These are phyloP conservation scores for Sporothrix curviconia DNA, from an alignment of 2,329 filamentous ascomycete genomes.

Conservation along the genomic window DNA sequence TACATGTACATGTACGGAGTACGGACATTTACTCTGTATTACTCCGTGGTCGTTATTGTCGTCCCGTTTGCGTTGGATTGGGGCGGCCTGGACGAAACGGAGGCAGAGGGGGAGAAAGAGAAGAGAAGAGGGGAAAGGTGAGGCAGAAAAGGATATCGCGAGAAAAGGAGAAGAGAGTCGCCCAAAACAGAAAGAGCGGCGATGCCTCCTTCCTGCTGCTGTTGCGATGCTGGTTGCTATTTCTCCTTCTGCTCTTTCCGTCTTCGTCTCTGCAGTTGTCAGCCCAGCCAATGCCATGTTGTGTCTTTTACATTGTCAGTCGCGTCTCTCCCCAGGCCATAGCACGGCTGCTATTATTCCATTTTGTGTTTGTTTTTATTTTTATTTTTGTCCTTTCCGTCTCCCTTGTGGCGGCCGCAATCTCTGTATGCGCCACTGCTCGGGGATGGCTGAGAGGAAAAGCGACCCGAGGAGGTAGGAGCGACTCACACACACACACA, in stretches of 20 bases:
- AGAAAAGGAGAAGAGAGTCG: not conserved
- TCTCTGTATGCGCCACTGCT: conserved; percentile 5
- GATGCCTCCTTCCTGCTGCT: not conserved
- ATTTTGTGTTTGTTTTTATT: not conserved
- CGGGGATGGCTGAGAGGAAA: too few species aligned
- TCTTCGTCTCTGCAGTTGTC: not conserved
- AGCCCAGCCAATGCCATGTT: not conserved
- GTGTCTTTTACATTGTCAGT: not conserved
- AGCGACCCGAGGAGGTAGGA: not conserved
- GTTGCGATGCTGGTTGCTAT: not conserved
- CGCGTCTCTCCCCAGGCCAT: not conserved
- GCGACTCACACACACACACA: not conserved
- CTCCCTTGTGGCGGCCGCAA: not conserved
- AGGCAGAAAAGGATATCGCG: not conserved
- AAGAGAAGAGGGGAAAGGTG: not conserved
- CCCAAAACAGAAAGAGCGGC: not conserved
- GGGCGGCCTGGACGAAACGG: not conserved
- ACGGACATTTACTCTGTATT: too few species aligned
- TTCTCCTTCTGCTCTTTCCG: too few species aligned
- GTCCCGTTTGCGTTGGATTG: not conserved
- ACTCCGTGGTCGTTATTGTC: not conserved
- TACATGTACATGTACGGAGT: too few species aligned
- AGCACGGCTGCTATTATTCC: not conserved
- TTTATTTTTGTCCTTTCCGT: not conserved
- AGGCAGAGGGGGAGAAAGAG: too few species aligned